Base-by-base conservation (phyloP, 768 basidiomycete genomes). In the Pholiota microspora region DNA sequence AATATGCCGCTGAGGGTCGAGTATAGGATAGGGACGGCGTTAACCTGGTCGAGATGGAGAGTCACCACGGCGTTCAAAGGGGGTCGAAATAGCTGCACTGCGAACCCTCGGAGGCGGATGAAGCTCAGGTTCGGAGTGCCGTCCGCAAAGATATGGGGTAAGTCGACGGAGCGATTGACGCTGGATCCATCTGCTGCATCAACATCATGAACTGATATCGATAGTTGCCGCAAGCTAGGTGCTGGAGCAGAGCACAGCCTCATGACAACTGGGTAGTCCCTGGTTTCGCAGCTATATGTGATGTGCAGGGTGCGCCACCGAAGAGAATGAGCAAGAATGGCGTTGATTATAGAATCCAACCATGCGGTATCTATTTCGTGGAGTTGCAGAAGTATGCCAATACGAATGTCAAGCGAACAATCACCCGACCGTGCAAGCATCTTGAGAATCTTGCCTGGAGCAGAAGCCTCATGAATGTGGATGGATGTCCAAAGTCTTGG, bases 11-110 rank as follows among this genome's bases (percentile, higher is more conserved):
- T 58, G 48, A 81, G 73, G 3, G 67, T 64, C 10, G 58, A 49
- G 58, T 73, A 76, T 5, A 59, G 59, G 7, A 79, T 63, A 16
- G 75, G 70, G 2, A 76, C 47, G 2, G 62, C 45, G 10, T 63
- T 65, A 1, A 73, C 76, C 45, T 78, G 73, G 49, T 79, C 77
- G 35, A 82, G 68, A 54, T 80, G 76, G 18, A 82, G 70, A 0
- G 70, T 75, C 21, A 67, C 72, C 4, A 78, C 60, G 4, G 54
- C 51, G 0, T 62, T 27, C 15, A 78, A 61, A 10, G 68, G 71
- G 2, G 77, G 76, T 1, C 65, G 68, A 52, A 77, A 73, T 34
- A 72, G 65, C 36, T 74, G 67, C 21, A 77, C 64, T 0, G 78
- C 76, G 7, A 77, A 58, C 5, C 78, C 79, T 4, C 76, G 71